A percentile compares a stretch with the other conserved stretches of the same genome.
Evolutionary conservation across 1,284 basidiomycete genomes (phyloP).

Genomic region (Ceratobasidium sp.): DNA sequence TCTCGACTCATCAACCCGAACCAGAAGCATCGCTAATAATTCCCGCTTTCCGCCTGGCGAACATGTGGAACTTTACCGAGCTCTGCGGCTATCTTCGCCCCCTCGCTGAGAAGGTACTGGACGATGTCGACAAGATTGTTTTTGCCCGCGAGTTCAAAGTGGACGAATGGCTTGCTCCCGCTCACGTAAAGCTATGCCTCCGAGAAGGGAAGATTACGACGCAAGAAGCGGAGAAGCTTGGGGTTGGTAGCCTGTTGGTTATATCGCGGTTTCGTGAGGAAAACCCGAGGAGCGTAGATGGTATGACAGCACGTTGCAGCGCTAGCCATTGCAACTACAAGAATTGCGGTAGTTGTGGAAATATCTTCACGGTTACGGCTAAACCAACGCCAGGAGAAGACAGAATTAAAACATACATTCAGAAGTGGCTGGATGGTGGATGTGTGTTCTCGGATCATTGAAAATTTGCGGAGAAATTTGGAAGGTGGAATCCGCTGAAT

Average conservation of each 20-base stretch:
- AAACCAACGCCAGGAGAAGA: too few species aligned
- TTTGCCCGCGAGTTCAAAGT: conserved; percentile 42
- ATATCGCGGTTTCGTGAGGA: conserved; percentile 38
- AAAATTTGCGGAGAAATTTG: too few species aligned
- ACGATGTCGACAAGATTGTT: conserved; percentile 40
- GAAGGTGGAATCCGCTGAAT: too few species aligned
- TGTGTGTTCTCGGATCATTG: not conserved
- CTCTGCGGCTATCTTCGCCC: conserved; percentile 25
- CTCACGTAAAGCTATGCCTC: conserved; percentile 30
- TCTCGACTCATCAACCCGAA: conserved; percentile 11
- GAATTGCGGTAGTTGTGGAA: too few species aligned
- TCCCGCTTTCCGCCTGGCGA: conserved; percentile 44
- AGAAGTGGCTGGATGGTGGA: conserved; percentile 9
- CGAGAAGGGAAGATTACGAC: conserved; percentile 14
- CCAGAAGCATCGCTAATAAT: conserved; percentile 37
- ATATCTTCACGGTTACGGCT: too few species aligned
- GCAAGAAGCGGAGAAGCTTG: conserved; percentile 39
- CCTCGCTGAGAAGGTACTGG: conserved; percentile 31
- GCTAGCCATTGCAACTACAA: too few species aligned
- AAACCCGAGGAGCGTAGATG: too few species aligned
- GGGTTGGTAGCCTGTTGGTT: conserved; percentile 8
- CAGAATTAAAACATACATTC: not conserved
- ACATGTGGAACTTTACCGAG: conserved; percentile 46
- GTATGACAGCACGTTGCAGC: too few species aligned
- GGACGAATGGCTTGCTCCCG: conserved; percentile 41